Evolutionary conservation across 108 stramenopile species (phyloP), one percentile per base, ranked within the genome.

Genomic region (Nitzschia sp.): DNA sequence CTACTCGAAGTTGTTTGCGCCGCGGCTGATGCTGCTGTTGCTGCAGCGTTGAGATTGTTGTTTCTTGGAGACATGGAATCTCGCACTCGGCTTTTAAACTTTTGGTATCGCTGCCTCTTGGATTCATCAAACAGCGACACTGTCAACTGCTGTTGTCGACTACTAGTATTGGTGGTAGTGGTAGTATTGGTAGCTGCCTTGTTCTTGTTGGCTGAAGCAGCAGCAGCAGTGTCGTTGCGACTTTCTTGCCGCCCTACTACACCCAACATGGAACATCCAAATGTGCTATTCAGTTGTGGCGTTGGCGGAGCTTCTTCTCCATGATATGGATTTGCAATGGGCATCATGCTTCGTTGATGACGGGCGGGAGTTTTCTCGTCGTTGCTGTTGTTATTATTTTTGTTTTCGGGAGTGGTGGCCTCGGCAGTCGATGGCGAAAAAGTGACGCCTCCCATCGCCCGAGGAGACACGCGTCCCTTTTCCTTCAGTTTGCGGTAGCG

Each of bases 261-360:
- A 41, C 9, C 38, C 38, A 41, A 9, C 6, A 9, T 41, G 38
- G 48, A 41, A 6, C 57, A 58, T 19, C 57, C 34, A 32, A 32
- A 58, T 15, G 16, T 30, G 32, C 57, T 27, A 15, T 27, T 25
- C 17, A 61, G 22, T 34, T 11, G 38, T 26, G 60, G 60, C 19
- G 60, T 61, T 8, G 36, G 21, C 6, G 60, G 60, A 23, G 60
- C 41, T 0, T 61, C 41, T n/a, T n/a, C n/a, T n/a, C n/a, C n/a
- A 3, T 41, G 28, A 45, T 61, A 61, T 13, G 60, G 29, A 45
- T 25, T 61, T 1, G 60, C 60, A 45, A 61, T n/a, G 38, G 60
- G 60, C 35, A 61, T 45, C 60, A 61, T 61, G 21, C 32, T 15
- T 25, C 41, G 60, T 44, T 61, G 60, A 22, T 61, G 41, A n/a